Conservation (phyloP, 2,329 filamentous ascomycete species). For the Fusarium sp. region DNA sequence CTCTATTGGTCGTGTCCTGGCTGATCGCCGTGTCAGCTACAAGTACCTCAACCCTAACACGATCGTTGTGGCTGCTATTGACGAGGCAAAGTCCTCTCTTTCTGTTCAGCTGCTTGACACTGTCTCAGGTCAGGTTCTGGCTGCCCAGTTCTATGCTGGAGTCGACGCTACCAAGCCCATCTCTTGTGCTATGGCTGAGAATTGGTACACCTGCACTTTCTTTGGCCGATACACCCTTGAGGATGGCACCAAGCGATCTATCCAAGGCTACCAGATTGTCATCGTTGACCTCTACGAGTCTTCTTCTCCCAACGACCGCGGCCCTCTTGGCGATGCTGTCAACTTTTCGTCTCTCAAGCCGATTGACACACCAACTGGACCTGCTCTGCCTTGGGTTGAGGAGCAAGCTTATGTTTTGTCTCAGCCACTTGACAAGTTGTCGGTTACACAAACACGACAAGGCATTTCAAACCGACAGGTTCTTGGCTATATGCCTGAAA, state of each 20-base stretch:
- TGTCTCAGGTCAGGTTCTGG: slow-evolving; percentile 81
- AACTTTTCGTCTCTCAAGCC: slow-evolving; percentile 84
- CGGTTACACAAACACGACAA: slow-evolving; percentile 88
- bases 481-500: slow-evolving; percentile 77
- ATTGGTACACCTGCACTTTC: slow-evolving; percentile 93
- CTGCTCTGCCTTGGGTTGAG: slow-evolving; percentile 75
- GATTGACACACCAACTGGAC: slow-evolving; percentile 61
- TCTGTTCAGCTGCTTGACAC: slow-evolving; percentile 85
- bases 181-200: slow-evolving; percentile 83
- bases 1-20: slow-evolving; percentile 92
- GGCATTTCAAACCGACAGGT: slow-evolving; percentile 87
- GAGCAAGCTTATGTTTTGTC: slow-evolving; percentile 84
- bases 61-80: slow-evolving; percentile 75
- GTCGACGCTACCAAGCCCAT: slow-evolving; percentile 80
- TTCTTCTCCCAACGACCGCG: slow-evolving; percentile 81
- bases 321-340: slow-evolving; percentile 71
- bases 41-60: slow-evolving; percentile 95
- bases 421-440: slow-evolving; percentile 78
- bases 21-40: slow-evolving; percentile 92
- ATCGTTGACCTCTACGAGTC: slow-evolving; percentile 93
- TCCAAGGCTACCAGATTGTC: slow-evolving; percentile 86
- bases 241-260: slow-evolving; percentile 60
- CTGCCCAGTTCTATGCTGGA: slow-evolving; percentile 73
- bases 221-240: slow-evolving; percentile 67
- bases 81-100: slow-evolving; percentile 65